These are phyloP conservation scores for Pyrenophora graminea DNA, from an alignment of 2,329 filamentous ascomycete genomes.

Conservation along the genomic window DNA sequence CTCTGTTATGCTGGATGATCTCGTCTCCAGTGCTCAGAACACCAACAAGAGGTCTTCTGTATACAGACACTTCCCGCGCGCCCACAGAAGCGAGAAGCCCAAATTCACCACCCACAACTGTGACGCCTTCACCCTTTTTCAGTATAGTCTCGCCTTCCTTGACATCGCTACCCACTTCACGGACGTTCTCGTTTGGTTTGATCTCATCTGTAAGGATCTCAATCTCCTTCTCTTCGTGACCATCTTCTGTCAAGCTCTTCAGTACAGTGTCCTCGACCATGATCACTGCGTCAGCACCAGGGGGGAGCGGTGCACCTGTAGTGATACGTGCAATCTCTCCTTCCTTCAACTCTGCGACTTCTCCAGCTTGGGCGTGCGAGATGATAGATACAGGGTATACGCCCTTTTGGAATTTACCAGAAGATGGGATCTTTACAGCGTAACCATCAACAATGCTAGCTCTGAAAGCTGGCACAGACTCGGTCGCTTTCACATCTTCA, in stretches of 20 bases:
- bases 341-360: constrained; percentile 65
- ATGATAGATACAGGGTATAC: constrained; percentile 84
- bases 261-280: constrained; percentile 96
- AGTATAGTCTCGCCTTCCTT: constrained; percentile 71
- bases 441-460: constrained; percentile 98
- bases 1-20: constrained; percentile 74
- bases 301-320: constrained; percentile 87
- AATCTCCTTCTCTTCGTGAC: constrained; percentile 81
- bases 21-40: constrained; percentile 95
- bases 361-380: constrained; percentile 79
- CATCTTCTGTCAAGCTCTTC: constrained; percentile 74
- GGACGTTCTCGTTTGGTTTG: constrained; percentile 80
- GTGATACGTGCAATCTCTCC: constrained; percentile 89
- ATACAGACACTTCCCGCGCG: constrained; percentile 70
- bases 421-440: constrained; percentile 55
- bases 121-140: constrained; percentile 77
- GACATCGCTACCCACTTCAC: constrained; percentile 90
- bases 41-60: constrained; percentile 76
- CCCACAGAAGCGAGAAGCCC: constrained; percentile 88
- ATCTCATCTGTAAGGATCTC: constrained; percentile 82
- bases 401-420: constrained; percentile 65
- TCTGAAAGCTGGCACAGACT: constrained; percentile 88
- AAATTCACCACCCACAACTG: constrained; percentile 85
- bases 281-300: constrained; percentile 85
- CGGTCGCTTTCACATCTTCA: constrained; percentile 76